Base-by-base conservation (phyloP, 2,329 filamentous ascomycete genomes). In the Aureobasidium subglaciale region DNA sequence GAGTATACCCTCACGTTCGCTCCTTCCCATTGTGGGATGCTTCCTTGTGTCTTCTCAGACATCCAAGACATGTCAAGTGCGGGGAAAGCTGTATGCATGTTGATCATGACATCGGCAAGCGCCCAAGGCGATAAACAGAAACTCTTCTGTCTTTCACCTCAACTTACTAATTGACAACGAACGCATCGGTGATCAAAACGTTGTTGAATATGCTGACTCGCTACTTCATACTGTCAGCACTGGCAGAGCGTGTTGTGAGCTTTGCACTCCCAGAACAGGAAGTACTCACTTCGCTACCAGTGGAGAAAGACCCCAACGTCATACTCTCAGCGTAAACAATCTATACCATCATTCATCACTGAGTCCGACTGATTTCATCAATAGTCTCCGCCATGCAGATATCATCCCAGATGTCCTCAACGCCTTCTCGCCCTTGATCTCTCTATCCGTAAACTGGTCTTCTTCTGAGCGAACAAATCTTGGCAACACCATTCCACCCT, bases 341-440 rank as follows among this genome's bases (percentile, higher is more conserved):
- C 11, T 9, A 10, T 6, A 4, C 6, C 29, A 16, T 6, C 5
- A 29, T 15, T 13, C 1, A 5, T 8, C 18, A 25, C 11, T 22
- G 18, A 10, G 5, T 5, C n/a, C n/a, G 2, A 15, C 45, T 52
- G 16, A 52, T 11, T 10, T 13, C 2, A 15, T n/a, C 16, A 1
- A 30, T n/a, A 53, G 49, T 7, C 48, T 53, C 5, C 49, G 27
- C 18, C 6, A 22, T 5, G 50, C 38, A 25, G 20, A 43, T n/a
- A 67, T 70, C 58, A 68, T 69, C 11, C 68, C 68, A 4, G 62
- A 61, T 15, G 80, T 85, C 18, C 74, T 85, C 57, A 76, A 84
- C 60, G 75, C 80, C 59, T 85, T 86, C 66, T 65, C 73, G 3
- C 82, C 83, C 5, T 72, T 72, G 6, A 70, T 83, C 53, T 72